Evolutionary conservation across 176 grass and related monocot species (phyloP).

Genomic region (Triticum urartu): DNA sequence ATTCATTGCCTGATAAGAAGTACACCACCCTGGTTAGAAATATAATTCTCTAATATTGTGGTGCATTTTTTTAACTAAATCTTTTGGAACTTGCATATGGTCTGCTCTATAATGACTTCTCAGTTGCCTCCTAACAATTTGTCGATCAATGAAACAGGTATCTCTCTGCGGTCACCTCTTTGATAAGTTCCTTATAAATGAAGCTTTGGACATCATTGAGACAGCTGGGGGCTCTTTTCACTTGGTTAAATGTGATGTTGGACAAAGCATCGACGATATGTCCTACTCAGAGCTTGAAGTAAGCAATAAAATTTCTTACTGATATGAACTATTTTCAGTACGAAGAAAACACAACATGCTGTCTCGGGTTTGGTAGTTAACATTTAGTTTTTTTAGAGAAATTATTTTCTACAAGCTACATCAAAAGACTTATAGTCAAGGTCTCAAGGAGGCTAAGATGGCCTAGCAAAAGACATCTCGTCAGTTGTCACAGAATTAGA

Average conservation of each 20-base stretch:
- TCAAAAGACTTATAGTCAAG: not conserved
- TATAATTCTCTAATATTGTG: slow-evolving; percentile 20
- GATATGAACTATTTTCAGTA: not conserved
- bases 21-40: slow-evolving; percentile 71
- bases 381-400: not conserved
- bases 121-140: not conserved
- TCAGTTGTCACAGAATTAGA: slow-evolving; percentile 9
- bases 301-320: slow-evolving; percentile 36
- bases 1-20: slow-evolving; percentile 64
- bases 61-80: slow-evolving; percentile 11
- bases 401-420: not conserved
- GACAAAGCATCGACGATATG: slow-evolving; percentile 74
- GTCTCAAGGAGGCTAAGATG: not conserved
- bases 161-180: slow-evolving; percentile 95
- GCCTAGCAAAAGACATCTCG: not conserved
- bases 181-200: slow-evolving; percentile 96
- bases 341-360: not conserved
- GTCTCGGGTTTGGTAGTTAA: not conserved
- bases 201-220: slow-evolving; percentile 96
- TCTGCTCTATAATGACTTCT: slow-evolving; percentile 1
- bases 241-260: slow-evolving; percentile 79
- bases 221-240: slow-evolving; percentile 73
- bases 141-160: slow-evolving; percentile 52
- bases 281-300: slow-evolving; percentile 97
- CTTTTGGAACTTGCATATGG: not conserved